Evolutionary conservation across 768 basidiomycete genomes (phyloP).

Genomic region (Xerocomus spinulosus): DNA sequence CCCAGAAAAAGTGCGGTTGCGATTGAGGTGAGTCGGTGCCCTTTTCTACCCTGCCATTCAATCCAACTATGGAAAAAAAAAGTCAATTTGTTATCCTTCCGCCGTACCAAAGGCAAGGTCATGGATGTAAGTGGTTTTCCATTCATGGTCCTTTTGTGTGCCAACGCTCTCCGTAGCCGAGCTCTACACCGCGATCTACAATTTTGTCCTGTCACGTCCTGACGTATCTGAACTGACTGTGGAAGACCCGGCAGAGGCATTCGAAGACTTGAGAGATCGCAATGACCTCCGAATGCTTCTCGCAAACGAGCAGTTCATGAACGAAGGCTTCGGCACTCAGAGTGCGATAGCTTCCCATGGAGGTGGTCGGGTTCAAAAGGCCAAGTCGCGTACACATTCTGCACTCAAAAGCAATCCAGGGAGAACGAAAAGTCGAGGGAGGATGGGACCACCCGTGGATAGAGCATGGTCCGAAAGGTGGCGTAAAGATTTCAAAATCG

Average conservation of each 20-base stretch:
- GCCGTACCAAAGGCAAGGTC: slow-evolving; percentile 84
- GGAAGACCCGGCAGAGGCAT: slow-evolving; percentile 96
- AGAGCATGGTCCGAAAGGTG: slow-evolving; percentile 75
- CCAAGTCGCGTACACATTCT: slow-evolving; percentile 37
- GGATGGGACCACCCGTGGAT: slow-evolving; percentile 73
- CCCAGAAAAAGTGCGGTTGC: slow-evolving; percentile 83
- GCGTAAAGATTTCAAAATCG: slow-evolving; percentile 83
- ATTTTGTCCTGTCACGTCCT: slow-evolving; percentile 60
- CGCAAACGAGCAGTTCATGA: slow-evolving; percentile 56
- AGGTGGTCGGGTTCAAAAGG: slow-evolving; percentile 40
- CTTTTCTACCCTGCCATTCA: neutral
- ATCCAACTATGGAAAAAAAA: neutral
- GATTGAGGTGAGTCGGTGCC: slow-evolving; percentile 63
- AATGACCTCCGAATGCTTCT: slow-evolving; percentile 83
- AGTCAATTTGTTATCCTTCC: slow-evolving; percentile 94
- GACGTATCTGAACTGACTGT: slow-evolving; percentile 89
- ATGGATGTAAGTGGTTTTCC: slow-evolving; percentile 66
- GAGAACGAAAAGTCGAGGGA: slow-evolving; percentile 40
- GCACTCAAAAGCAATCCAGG: slow-evolving; percentile 20
- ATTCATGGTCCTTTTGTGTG: neutral
- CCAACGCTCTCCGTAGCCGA: slow-evolving; percentile 49
- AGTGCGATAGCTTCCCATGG: slow-evolving; percentile 38
- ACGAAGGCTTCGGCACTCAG: slow-evolving; percentile 58
- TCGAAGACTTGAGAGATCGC: slow-evolving; percentile 93
- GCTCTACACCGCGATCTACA: slow-evolving; percentile 83